Percentiles rank a stretch among this genome's conserved stretches.
phyloP scores from a whole-genome alignment of 2,329 filamentous ascomycete genomes.

The Colletotrichum endophyticum region DNA sequence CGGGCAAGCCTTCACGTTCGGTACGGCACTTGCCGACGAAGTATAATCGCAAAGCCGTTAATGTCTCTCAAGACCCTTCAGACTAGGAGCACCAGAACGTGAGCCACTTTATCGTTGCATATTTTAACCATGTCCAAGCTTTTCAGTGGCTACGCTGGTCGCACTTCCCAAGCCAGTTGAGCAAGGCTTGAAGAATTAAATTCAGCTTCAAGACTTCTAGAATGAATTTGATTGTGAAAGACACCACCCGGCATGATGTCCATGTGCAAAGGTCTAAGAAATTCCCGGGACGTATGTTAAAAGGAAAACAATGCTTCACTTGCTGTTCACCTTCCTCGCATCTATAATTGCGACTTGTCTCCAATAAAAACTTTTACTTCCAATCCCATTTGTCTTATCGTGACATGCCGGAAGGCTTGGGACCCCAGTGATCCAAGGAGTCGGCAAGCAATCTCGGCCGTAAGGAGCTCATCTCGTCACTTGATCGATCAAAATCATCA shows the following conservation, averaged over 20 bases:
- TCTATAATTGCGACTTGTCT: accelerated
- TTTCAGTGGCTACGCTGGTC: accelerated
- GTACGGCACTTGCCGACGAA: background rate
- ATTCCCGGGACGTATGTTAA: accelerated
- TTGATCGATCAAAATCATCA: background rate
- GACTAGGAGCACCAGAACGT: background rate
- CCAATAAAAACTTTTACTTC: accelerated
- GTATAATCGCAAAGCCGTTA: background rate
- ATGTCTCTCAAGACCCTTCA: background rate
- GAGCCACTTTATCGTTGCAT: background rate
- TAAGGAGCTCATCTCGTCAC: background rate
- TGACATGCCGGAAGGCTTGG: background rate
- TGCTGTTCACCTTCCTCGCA: background rate
- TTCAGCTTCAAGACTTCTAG: background rate
- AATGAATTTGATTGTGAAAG: background rate
- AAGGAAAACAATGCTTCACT: accelerated
- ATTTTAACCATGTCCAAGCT: background rate
- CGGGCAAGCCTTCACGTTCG: background rate
- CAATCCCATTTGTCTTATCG: background rate
- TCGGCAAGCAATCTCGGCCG: background rate
- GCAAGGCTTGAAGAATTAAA: background rate
- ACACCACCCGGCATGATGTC: accelerated
- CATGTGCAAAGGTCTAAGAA: background rate
- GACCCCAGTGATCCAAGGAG: background rate
- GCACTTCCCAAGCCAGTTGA: background rate